phyloP scores from a whole-genome alignment of 192 early-diverging fungal genomes.

The Cladochytrium replicatum region DNA sequence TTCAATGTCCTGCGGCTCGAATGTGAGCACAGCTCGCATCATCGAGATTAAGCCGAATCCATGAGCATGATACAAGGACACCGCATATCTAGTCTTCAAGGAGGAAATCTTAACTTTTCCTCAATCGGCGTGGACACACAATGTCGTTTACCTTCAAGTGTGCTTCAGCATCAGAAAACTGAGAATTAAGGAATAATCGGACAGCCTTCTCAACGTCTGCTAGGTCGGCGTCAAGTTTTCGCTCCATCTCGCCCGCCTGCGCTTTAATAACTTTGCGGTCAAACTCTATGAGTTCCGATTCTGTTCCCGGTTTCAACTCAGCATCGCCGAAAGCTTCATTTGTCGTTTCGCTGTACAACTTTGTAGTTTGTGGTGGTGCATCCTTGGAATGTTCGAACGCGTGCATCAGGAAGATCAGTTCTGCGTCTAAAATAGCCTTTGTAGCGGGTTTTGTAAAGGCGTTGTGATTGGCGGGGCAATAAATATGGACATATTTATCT shows the following conservation, averaged over 20 bases:
- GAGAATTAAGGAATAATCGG: conserved; percentile 68
- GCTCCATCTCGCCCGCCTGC: conserved; percentile 8
- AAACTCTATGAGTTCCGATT: too few species aligned
- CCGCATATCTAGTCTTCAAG: conserved; percentile 20
- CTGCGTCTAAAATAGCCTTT: too few species aligned
- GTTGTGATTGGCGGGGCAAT: too few species aligned
- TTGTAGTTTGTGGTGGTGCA: too few species aligned
- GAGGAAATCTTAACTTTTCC: neutral
- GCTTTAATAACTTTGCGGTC: conserved; percentile 11
- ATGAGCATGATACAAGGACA: conserved; percentile 62
- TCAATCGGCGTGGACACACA: conserved; percentile 9
- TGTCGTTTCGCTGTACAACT: too few species aligned
- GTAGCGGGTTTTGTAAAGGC: too few species aligned
- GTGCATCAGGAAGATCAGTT: too few species aligned
- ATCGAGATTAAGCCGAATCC: conserved; percentile 62
- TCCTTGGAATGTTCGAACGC: too few species aligned
- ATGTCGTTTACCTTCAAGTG: conserved; percentile 32
- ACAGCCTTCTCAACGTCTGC: conserved; percentile 47
- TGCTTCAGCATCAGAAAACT: conserved; percentile 57
- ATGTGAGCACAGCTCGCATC: conserved; percentile 66
- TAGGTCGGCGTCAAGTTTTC: conserved; percentile 36
- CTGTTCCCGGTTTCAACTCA: too few species aligned
- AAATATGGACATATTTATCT: too few species aligned
- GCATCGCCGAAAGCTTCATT: too few species aligned
- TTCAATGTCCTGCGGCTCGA: conserved; percentile 58